Conservation (phyloP, 148 eudicot species). For the Pouteria glomerata region DNA sequence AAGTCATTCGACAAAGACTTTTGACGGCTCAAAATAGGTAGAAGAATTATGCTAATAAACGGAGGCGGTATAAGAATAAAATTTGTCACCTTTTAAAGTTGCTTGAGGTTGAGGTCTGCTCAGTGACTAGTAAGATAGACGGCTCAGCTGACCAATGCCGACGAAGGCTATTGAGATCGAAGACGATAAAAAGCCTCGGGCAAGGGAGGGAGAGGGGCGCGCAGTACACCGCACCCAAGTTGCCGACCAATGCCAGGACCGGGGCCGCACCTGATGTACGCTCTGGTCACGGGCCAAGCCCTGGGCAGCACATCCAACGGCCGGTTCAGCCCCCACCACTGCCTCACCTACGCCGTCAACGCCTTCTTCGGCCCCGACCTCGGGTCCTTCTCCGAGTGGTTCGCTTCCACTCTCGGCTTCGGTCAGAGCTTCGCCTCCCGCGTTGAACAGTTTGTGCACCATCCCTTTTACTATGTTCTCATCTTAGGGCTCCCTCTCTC, state of each 20-base stretch:
- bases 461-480: slow-evolving; percentile 61
- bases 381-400: slow-evolving; percentile 87
- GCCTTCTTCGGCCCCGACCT: slow-evolving; percentile 96
- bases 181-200: no score
- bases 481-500: slow-evolving; percentile 71
- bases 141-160: no score
- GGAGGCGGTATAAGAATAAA: no score
- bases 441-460: slow-evolving; percentile 48
- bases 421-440: slow-evolving; percentile 36
- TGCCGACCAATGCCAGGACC: slow-evolving; percentile 71
- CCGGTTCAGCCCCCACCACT: slow-evolving; percentile 82
- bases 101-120: no score
- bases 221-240: background rate
- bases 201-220: no score
- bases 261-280: slow-evolving; percentile 90
- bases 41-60: no score
- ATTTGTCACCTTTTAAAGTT: no score
- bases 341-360: slow-evolving; percentile 72
- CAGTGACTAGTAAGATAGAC: no score
- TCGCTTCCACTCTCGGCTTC: slow-evolving; percentile 49
- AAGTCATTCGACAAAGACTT: no score
- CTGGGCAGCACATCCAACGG: slow-evolving; percentile 57
- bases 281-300: slow-evolving; percentile 58
- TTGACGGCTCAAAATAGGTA: no score
- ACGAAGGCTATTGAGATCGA: no score